Evolutionary conservation across 495 filamentous ascomycete species (phyloP).

Genomic region (Schizothecium vesticola): DNA sequence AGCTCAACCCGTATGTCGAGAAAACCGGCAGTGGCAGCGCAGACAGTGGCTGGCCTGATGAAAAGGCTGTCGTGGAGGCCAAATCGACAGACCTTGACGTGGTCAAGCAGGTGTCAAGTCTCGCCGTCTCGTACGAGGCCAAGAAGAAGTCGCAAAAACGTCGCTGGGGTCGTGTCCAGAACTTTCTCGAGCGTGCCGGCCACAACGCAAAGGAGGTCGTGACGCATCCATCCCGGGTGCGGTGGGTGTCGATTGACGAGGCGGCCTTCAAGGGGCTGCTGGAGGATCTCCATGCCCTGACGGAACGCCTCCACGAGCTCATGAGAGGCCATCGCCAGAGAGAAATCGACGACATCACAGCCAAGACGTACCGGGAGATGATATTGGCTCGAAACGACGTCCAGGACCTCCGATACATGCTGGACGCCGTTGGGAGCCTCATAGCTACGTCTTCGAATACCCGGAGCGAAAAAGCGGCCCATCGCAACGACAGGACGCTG

Average conservation of each 20-base stretch:
- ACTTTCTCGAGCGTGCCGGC: constrained; percentile 22
- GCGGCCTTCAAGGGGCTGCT: constrained; percentile 26
- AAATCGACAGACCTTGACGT: constrained; percentile 18
- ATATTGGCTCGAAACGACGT: constrained; percentile 26
- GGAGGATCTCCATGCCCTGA: constrained; percentile 26
- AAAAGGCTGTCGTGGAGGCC: background rate
- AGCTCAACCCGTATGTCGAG: constrained; percentile 13
- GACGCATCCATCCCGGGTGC: constrained; percentile 26
- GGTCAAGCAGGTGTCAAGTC: constrained; percentile 22
- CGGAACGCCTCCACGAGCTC: constrained; percentile 30
- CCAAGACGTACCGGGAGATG: constrained; percentile 33
- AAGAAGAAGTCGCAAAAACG: constrained; percentile 19
- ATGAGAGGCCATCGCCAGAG: constrained; percentile 22
- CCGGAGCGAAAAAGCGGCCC: constrained; percentile 1
- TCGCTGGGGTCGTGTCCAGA: constrained; percentile 25
- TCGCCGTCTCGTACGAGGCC: constrained; percentile 29
- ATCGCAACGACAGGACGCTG: constrained; percentile 22
- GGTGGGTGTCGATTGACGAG: constrained; percentile 27
- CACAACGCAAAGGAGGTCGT: constrained; percentile 27
- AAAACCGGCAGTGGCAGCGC: background rate
- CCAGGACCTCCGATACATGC: constrained; percentile 25
- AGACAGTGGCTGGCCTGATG: background rate
- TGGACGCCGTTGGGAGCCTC: constrained; percentile 21
- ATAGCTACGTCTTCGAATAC: constrained; percentile 18
- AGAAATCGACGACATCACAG: constrained; percentile 30